A percentile compares a stretch with the other conserved stretches of the same genome.
These are phyloP conservation scores for Mesotaenium endlicherianum DNA, from an alignment of 139 green algal genomes.

Conservation along the genomic window DNA sequence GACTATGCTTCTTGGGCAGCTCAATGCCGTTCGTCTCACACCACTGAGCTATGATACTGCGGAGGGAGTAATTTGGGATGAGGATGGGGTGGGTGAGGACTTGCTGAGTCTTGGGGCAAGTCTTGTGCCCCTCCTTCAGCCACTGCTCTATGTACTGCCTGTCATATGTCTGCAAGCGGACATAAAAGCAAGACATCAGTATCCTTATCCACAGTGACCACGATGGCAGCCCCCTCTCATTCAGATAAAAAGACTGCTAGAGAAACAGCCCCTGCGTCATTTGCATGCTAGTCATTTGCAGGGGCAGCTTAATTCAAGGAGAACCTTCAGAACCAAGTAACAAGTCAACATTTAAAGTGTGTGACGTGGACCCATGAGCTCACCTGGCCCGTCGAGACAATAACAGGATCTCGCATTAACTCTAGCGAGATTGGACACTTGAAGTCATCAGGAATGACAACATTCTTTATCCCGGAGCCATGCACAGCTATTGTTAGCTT, in stretches of 20 bases:
- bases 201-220: too few relatives aligned
- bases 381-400: slow-evolving; percentile 35
- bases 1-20: slow-evolving; percentile 10
- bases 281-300: too few relatives aligned
- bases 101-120: slow-evolving; percentile 43
- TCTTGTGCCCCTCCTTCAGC: slow-evolving; percentile 37
- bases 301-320: too few relatives aligned
- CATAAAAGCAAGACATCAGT: neutral
- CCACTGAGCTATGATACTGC: slow-evolving; percentile 39
- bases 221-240: too few relatives aligned
- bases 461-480: too few relatives aligned
- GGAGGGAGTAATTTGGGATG: slow-evolving; percentile 37
- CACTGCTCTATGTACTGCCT: slow-evolving; percentile 37
- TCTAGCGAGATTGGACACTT: slow-evolving; percentile 46
- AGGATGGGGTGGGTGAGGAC: slow-evolving; percentile 29
- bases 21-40: slow-evolving; percentile 41
- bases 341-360: too few relatives aligned
- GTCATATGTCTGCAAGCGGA: slow-evolving; percentile 26
- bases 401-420: slow-evolving; percentile 40
- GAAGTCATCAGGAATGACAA: slow-evolving; percentile 41
- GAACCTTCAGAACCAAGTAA: too few relatives aligned
- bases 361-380: too few relatives aligned
- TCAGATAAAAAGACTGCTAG: too few relatives aligned
- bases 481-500: too few relatives aligned
- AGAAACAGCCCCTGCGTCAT: too few relatives aligned